Conservation (phyloP, 2,329 filamentous ascomycete species). For the Xylariaceae sp. region DNA sequence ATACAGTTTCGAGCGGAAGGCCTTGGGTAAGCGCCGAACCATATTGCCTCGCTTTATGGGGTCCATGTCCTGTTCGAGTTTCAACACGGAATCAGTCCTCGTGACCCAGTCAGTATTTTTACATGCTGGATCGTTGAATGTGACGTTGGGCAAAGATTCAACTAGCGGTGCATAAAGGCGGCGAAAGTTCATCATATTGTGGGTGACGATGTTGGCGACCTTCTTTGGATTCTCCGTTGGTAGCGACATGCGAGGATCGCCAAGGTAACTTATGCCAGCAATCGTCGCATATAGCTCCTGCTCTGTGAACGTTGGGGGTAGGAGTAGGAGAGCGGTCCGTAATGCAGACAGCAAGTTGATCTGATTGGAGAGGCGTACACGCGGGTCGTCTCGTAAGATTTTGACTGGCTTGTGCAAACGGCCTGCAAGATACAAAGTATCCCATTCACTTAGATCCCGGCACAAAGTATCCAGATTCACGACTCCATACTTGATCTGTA, state of each 20-base stretch:
- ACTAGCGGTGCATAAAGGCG: conserved; percentile 87
- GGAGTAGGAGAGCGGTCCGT: conserved; percentile 81
- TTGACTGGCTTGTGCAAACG: conserved; percentile 94
- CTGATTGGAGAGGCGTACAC: conserved; percentile 90
- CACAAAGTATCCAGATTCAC: conserved; percentile 91
- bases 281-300: conserved; percentile 87
- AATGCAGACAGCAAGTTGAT: conserved; percentile 91
- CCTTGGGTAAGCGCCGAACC: conserved; percentile 83
- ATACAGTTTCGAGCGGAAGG: conserved; percentile 86
- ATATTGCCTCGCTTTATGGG: conserved; percentile 89
- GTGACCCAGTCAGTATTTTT: conserved; percentile 60
- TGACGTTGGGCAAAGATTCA: conserved; percentile 83
- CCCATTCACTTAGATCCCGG: conserved; percentile 83
- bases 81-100: conserved; percentile 62
- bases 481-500: conserved; percentile 96
- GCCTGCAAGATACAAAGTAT: conserved; percentile 93
- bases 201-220: conserved; percentile 87
- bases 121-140: conserved; percentile 66
- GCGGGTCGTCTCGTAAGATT: conserved; percentile 90
- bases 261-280: conserved; percentile 87
- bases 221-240: conserved; percentile 90
- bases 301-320: conserved; percentile 83
- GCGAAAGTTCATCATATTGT: conserved; percentile 89
- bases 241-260: conserved; percentile 92
- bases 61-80: conserved; percentile 86